Conservation (phyloP, 371 early-diverging fungal species). For the Zychaea mexicana region DNA sequence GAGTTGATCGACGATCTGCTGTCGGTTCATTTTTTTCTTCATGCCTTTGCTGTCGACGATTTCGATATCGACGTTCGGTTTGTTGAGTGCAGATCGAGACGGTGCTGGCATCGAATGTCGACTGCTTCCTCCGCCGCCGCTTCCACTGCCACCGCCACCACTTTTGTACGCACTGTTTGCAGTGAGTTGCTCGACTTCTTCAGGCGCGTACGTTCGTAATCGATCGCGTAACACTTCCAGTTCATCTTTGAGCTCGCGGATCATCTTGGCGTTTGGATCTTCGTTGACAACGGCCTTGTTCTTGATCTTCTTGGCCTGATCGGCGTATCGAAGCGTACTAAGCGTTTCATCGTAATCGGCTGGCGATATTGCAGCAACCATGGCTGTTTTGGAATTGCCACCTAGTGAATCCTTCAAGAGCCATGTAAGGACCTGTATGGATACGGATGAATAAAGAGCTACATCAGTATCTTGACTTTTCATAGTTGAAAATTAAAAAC, state of each 20-base stretch:
- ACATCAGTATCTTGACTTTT: no score
- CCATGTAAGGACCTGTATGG: constrained; percentile 86
- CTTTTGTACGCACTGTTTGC: constrained; percentile 24
- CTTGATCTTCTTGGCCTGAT: constrained; percentile 91
- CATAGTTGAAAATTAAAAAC: no score
- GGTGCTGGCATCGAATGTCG: constrained; percentile 10
- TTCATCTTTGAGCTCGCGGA: constrained; percentile 89
- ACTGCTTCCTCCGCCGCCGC: background rate
- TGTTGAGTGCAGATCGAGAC: constrained; percentile 5
- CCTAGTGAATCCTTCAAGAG: constrained; percentile 93
- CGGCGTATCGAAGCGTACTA: constrained; percentile 94
- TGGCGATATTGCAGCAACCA: constrained; percentile 88
- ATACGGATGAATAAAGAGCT: no score
- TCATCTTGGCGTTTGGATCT: constrained; percentile 82
- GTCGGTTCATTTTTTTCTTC: constrained; percentile 53
- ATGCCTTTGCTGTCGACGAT: constrained; percentile 58
- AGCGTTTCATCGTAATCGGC: constrained; percentile 89
- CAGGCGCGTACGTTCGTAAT: constrained; percentile 65
- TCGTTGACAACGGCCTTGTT: constrained; percentile 94
- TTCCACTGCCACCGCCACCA: background rate
- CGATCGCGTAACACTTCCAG: constrained; percentile 68
- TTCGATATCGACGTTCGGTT: constrained; percentile 34
- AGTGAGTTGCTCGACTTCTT: constrained; percentile 41
- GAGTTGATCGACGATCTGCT: constrained; percentile 78
- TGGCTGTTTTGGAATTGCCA: constrained; percentile 93